These are phyloP conservation scores for Suillus variegatus DNA, from an alignment of 768 basidiomycete species.

Conservation along the genomic window DNA sequence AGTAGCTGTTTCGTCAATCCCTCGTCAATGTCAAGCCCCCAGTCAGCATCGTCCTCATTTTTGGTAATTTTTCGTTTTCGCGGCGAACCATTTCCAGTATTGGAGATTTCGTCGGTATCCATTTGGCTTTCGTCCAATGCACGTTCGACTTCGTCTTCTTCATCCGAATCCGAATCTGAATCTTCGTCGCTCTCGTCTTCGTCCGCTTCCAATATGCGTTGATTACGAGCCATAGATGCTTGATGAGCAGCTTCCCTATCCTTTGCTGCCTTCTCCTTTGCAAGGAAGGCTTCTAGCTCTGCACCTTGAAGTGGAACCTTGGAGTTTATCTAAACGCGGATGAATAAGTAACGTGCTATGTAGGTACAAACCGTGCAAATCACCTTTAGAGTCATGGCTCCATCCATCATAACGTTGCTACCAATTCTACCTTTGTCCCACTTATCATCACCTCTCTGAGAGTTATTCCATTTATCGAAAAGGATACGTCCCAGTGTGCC, in stretches of 20 bases:
- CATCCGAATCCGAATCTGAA: conserved; percentile 63
- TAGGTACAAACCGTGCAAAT: conserved; percentile 15
- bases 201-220: conserved; percentile 91
- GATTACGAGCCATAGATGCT: conserved; percentile 78
- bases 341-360: conserved; percentile 9
- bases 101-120: conserved; percentile 42
- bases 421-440: conserved; percentile 94
- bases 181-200: conserved; percentile 81
- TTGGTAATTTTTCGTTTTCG: conserved; percentile 49
- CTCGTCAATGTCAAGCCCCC: conserved; percentile 78
- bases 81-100: conserved; percentile 22
- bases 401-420: conserved; percentile 80
- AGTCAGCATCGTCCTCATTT: conserved; percentile 56
- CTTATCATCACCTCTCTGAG: conserved; percentile 76
- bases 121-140: conserved; percentile 52
- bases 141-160: conserved; percentile 62
- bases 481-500: conserved; percentile 77
- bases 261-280: conserved; percentile 71
- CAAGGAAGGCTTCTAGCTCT: conserved; percentile 81
- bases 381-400: conserved; percentile 66
- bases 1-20: conserved; percentile 70
- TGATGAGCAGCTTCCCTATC: conserved; percentile 88
- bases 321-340: conserved; percentile 64
- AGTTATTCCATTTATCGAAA: conserved; percentile 84
- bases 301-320: conserved; percentile 89